phyloP scores from a whole-genome alignment of 2,329 filamentous ascomycete species.

The Mariannaea elegans region DNA sequence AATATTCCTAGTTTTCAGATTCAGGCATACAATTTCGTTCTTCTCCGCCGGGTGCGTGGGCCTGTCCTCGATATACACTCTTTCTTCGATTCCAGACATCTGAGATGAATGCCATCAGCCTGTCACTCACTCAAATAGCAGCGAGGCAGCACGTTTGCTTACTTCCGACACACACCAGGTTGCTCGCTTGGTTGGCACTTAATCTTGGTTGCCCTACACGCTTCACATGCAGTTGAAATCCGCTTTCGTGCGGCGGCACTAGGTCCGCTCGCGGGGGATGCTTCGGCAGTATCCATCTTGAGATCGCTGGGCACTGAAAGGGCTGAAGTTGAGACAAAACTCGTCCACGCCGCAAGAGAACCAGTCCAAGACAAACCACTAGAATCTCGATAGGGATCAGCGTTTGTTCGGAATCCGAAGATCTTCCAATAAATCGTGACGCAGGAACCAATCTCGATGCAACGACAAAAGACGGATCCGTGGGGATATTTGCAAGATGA shows the following conservation, averaged over 20 bases:
- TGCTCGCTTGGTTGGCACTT: slow-evolving; percentile 60
- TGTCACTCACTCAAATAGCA: background rate
- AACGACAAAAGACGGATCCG: too few species aligned
- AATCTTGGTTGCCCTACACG: slow-evolving; percentile 62
- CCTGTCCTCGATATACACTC: slow-evolving; percentile 63
- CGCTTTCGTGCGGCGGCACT: slow-evolving; percentile 35
- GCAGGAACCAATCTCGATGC: too few species aligned
- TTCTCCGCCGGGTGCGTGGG: slow-evolving; percentile 59
- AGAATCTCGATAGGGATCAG: too few species aligned
- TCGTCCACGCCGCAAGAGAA: too few species aligned
- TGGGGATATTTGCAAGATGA: background rate
- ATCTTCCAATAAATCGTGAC: too few species aligned
- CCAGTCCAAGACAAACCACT: too few species aligned
- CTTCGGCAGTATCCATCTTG: slow-evolving; percentile 22
- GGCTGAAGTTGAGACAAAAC: background rate
- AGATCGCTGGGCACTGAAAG: background rate
- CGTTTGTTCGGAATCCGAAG: too few species aligned
- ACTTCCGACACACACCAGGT: slow-evolving; percentile 62
- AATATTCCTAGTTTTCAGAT: too few species aligned
- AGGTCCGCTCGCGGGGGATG: slow-evolving; percentile 19
- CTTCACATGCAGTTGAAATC: slow-evolving; percentile 59
- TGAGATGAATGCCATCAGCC: slow-evolving; percentile 33
- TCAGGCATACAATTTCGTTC: slow-evolving; percentile 55
- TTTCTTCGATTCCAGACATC: slow-evolving; percentile 61
- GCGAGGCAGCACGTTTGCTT: slow-evolving; percentile 20